Base-by-base conservation (phyloP, 495 filamentous ascomycete species). In the Amorphotheca resinae region DNA sequence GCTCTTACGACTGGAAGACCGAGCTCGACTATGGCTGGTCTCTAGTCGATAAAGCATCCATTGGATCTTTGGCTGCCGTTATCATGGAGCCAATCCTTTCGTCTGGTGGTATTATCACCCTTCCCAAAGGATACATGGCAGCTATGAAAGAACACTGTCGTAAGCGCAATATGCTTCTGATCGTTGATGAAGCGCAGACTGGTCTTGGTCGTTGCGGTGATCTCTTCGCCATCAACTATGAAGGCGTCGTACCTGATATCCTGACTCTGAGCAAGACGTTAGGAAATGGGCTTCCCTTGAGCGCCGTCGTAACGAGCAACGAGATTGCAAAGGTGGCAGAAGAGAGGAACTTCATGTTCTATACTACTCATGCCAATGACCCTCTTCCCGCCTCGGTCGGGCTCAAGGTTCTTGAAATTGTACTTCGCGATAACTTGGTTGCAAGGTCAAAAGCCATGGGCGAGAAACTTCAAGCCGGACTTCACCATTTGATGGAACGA, bases 161-260 rank as follows among this genome's bases (percentile, higher is more conserved):
- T 12, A 69, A 70, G 44, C 64, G 82, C 44, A 79, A 76, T 21
- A 76, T 73, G 1, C 67, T 87, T 5, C 60, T 84, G 14, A 77
- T 86, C 32, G 57, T 82, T 8, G 83, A 87, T 44, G 83, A 88
- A 48, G 72, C 85, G 28, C 86, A 87, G 79, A 77, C 78, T 51
- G 83, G 80, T 0, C 79, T 82, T 67, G 81, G 80, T 0, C 66
- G 78, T 8, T 71, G 66, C 14, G 80, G 80, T 1, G 76, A 71
- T 1, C 54, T 81, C 4, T 76, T 80, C 36, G 78, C 74, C 0
- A 82, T 77, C 70, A 64, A 82, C 41, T 69, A 79, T 35, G 79
- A 83, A 53, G 64, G 48, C 33, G 58, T 76, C 6, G 62, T 69
- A 0, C 77, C 77, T 0, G 81, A 84, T 56, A 73, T 86, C 14